A percentile compares a stretch with the other conserved stretches of the same genome.
Evolutionary conservation across 176 grass and related monocot species (phyloP).

Genomic region (Guadua angustifolia): DNA sequence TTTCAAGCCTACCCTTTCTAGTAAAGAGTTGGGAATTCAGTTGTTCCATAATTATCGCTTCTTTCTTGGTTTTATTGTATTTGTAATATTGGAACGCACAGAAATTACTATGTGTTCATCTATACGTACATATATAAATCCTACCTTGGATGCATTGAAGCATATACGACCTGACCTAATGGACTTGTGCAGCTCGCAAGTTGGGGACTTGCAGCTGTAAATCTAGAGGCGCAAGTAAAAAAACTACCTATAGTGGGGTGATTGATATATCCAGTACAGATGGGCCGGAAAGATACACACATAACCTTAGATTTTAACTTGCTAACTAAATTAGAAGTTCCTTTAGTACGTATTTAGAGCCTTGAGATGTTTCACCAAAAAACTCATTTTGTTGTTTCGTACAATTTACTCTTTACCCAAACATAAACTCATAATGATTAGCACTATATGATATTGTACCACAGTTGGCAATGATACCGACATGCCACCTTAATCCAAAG

Average conservation of each 20-base stretch:
- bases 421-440: conserved; percentile 28
- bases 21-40: not conserved
- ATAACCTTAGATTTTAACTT: not conserved
- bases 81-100: not conserved
- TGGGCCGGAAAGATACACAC: not conserved
- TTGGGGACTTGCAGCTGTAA: not conserved
- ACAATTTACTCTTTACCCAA: conserved; percentile 23
- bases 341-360: not conserved
- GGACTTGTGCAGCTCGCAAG: not conserved
- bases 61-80: not conserved
- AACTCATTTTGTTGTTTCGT: not conserved
- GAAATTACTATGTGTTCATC: not conserved
- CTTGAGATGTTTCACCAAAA: not conserved
- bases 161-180: not conserved
- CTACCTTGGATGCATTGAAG: not conserved
- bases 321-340: not conserved
- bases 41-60: not conserved
- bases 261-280: not conserved
- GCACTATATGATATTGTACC: conserved; percentile 4
- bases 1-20: not conserved
- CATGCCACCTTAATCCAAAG: conserved; percentile 28
- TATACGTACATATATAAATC: not conserved
- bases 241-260: not conserved
- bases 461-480: conserved; percentile 14
- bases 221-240: not conserved